Evolutionary conservation across 2,329 filamentous ascomycete species (phyloP).

Genomic region (Cytospora leucostoma): DNA sequence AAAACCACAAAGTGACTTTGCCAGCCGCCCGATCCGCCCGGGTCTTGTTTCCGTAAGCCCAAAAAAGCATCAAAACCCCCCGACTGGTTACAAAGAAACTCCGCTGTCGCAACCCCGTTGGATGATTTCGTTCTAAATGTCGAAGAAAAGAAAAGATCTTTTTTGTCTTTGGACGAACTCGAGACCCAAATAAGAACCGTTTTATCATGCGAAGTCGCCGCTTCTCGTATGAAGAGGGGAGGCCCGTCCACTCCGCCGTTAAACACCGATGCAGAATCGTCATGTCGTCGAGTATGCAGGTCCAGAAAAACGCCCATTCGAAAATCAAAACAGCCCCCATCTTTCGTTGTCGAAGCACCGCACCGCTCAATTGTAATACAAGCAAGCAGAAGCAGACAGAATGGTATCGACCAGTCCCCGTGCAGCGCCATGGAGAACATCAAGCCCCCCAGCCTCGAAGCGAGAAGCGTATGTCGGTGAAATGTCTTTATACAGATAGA

Average conservation of each 20-base stretch:
- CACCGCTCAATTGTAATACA: constrained; percentile 34
- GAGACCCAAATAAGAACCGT: constrained; percentile 51
- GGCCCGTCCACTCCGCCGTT: constrained; percentile 45
- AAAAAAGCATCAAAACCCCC: constrained; percentile 30
- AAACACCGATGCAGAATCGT: constrained; percentile 50
- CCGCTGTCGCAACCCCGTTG: constrained; percentile 37
- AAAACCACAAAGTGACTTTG: constrained; percentile 26
- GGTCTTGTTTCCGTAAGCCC: constrained; percentile 27
- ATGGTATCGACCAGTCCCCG: constrained; percentile 39
- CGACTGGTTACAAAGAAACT: constrained; percentile 41
- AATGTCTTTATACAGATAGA: constrained; percentile 38
- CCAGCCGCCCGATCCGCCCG: constrained; percentile 27
- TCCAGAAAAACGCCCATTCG: constrained; percentile 45
- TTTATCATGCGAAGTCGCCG: constrained; percentile 46
- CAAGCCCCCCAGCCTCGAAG: constrained; percentile 35
- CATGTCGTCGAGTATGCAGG: constrained; percentile 29
- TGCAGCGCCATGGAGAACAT: constrained; percentile 35
- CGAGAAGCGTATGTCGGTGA: constrained; percentile 40
- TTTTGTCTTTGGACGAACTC: constrained; percentile 51
- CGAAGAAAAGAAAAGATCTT: constrained; percentile 40
- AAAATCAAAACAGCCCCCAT: constrained; percentile 45
- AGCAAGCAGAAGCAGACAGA: constrained; percentile 30
- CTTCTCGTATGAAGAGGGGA: constrained; percentile 39
- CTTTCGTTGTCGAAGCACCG: constrained; percentile 42
- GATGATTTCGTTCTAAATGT: constrained; percentile 54